Evolutionary conservation across 352 stramenopile species (phyloP).

Genomic region (Globisporangium takayamanum): DNA sequence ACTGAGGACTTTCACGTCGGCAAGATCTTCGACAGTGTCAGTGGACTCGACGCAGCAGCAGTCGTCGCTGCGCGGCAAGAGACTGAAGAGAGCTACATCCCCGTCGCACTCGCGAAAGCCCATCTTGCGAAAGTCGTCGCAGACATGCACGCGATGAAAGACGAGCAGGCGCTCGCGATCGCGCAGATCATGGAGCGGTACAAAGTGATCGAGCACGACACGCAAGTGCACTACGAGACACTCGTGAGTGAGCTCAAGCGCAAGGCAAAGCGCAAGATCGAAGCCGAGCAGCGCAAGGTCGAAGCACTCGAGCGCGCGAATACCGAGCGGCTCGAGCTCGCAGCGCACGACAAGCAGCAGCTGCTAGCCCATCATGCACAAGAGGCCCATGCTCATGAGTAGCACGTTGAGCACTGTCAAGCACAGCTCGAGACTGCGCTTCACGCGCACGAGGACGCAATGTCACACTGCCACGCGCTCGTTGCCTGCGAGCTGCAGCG

Average conservation of each 20-base stretch:
- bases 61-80: constrained; percentile 9
- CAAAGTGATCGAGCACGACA: constrained; percentile 50
- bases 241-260: constrained; percentile 30
- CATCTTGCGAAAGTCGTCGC: constrained; percentile 63
- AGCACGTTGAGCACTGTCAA: constrained; percentile 19
- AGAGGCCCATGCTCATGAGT: constrained; percentile 16
- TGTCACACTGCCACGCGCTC: constrained; percentile 16
- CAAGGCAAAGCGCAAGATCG: constrained; percentile 22
- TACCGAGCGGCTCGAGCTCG: constrained; percentile 1
- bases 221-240: constrained; percentile 45
- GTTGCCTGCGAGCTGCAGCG: constrained; percentile 19
- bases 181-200: constrained; percentile 45
- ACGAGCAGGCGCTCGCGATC: constrained; percentile 47
- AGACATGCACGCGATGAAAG: constrained; percentile 77
- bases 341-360: constrained; percentile 4
- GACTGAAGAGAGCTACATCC: constrained; percentile 62
- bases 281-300: constrained; percentile 14
- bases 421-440: constrained; percentile 35
- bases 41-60: constrained; percentile 6
- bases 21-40: constrained; percentile 23
- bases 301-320: neutral
- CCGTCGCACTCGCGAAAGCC: constrained; percentile 47
- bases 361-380: constrained; percentile 18
- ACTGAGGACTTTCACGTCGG: constrained; percentile 46
- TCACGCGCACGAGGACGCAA: constrained; percentile 43